These are phyloP conservation scores for Elasticomyces elasticus DNA, from an alignment of 495 filamentous ascomycete species.

Conservation along the genomic window DNA sequence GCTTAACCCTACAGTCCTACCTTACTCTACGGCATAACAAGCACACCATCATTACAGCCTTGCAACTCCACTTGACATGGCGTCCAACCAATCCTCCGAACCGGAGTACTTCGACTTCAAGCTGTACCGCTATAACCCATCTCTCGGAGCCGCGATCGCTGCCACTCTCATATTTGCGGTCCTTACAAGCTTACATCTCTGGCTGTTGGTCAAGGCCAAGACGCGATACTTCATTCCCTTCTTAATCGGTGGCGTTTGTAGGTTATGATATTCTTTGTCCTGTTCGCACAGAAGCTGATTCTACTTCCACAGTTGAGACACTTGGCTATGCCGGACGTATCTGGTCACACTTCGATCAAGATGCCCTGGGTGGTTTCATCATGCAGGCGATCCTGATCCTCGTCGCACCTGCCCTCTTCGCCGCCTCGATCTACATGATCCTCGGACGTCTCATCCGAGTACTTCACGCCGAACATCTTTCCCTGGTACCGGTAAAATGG, in stretches of 20 bases:
- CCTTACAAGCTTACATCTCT: neutral
- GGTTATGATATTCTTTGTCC: neutral
- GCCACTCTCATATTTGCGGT: constrained; percentile 12
- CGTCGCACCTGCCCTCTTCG: constrained; percentile 36
- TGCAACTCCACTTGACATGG: too few species aligned
- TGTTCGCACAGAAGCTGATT: neutral
- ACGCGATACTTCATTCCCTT: neutral
- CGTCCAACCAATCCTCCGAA: too few species aligned
- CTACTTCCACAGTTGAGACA: neutral
- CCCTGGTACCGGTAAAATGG: constrained; percentile 30
- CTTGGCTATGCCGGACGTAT: neutral
- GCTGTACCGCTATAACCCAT: constrained; percentile 20
- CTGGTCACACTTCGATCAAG: neutral
- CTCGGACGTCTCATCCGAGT: constrained; percentile 35
- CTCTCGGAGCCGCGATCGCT: constrained; percentile 8
- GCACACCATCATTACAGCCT: too few species aligned
- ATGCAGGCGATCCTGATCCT: constrained; percentile 30
- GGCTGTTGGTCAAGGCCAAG: neutral
- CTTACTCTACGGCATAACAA: too few species aligned
- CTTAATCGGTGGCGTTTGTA: neutral
- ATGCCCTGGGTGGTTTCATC: constrained; percentile 16
- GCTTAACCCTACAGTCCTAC: too few species aligned
- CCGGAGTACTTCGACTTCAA: too few species aligned
- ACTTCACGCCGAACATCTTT: constrained; percentile 36
- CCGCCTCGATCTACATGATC: constrained; percentile 39